Evolutionary conservation across 1,139 yeast species (phyloP), one percentile per base, ranked within the genome.

Genomic region (Wickerhamomyces sp.): DNA sequence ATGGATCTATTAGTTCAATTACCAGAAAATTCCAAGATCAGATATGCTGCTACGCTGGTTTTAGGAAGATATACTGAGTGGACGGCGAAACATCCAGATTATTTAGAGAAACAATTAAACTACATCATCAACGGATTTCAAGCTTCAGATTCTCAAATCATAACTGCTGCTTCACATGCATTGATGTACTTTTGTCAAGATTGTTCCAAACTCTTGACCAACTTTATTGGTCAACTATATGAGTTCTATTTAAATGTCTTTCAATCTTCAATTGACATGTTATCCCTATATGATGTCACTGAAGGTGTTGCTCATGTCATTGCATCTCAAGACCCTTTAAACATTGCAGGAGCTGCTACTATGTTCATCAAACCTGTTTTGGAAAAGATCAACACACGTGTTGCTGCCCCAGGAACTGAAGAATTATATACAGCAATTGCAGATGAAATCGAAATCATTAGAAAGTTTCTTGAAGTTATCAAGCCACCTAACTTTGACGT

Each of bases 11-110:
- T 88, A 40, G 76, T 82, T 27, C 79, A 78, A 57, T 68, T 90
- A 42, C 97, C 97, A 0, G 94, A 87, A 56, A 93, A 89, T 59
- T 84, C 86, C 23, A 88, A 89, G 61, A 79, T 93, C 46, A 75
- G 96, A 60, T 93, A 93, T 59, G 95, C 98, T 4, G 93, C 96
- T 1, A 89, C 96, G 0, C 73, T 93, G 57, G 96, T 93, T 1
- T 71, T 94, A 41, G 99, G 99, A 9, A 75, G 99, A 57, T 93
- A 93, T 64, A 88, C 98, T 1, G 91, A 85, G 66, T 94, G 99
- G 98, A 89, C 98, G 0, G 73, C 91, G 7, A 76, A 79, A 52
- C 94, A 93, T 65, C 89, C 95, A 1, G 84, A 87, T 51, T 85
- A 74, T 57, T 71, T 94, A 50, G 94, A 88, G 63, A 77, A 82